Conservation (phyloP, 192 early-diverging fungal genomes). For the Helicostylum pulchrum region DNA sequence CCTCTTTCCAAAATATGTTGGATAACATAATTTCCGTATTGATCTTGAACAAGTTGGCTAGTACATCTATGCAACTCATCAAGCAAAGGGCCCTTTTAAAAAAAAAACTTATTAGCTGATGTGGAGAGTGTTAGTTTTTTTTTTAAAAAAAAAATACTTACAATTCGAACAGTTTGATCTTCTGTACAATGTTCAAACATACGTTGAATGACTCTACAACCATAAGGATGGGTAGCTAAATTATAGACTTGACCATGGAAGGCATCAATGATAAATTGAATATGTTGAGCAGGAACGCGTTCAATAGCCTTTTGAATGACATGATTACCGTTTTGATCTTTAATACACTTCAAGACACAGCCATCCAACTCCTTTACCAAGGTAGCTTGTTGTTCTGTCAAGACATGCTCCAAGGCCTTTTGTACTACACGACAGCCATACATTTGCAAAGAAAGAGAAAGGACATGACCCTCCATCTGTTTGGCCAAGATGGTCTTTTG, state of each 20-base stretch:
- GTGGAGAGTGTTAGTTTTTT: neutral
- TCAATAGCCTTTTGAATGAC: constrained; percentile 99
- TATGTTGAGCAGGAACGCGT: constrained; percentile 88
- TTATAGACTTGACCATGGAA: constrained; percentile 96
- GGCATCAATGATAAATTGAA: constrained; percentile 94
- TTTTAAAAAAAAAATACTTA: neutral
- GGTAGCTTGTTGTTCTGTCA: constrained; percentile 84
- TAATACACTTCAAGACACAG: constrained; percentile 96
- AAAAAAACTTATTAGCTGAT: too few species aligned
- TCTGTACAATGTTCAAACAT: constrained; percentile 99
- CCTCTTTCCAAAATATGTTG: constrained; percentile 97
- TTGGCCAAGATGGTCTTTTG: constrained; percentile 92
- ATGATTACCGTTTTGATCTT: constrained; percentile 99
- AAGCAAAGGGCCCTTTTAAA: constrained; percentile 67
- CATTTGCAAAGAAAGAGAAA: constrained; percentile 95
- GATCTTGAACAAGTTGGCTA: constrained; percentile 90
- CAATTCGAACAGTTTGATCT: constrained; percentile 59
- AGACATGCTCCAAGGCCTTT: constrained; percentile 94
- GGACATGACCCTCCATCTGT: constrained; percentile 95
- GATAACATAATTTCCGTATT: constrained; percentile 99
- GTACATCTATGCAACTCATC: constrained; percentile 95
- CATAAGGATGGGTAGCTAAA: constrained; percentile 97
- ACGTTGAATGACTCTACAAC: constrained; percentile 97
- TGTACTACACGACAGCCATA: constrained; percentile 99
- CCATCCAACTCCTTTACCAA: constrained; percentile 93